Evolutionary conservation across 768 basidiomycete genomes (phyloP).

Genomic region (Amanita pallidorosea): DNA sequence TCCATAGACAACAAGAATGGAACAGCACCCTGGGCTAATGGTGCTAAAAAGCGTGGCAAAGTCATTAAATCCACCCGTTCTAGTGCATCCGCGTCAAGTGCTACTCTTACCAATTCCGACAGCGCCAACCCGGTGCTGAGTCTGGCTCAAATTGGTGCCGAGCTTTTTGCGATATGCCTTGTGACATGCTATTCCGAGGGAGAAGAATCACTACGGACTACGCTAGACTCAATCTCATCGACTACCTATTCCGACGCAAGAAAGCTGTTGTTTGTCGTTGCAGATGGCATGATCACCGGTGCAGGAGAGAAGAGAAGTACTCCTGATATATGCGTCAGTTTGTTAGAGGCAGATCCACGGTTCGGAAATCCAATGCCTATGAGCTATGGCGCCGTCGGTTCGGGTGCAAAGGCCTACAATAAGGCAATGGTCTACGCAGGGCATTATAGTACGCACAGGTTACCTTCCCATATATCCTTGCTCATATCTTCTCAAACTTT

Average conservation of each 20-base stretch:
- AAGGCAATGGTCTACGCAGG: conserved; percentile 98
- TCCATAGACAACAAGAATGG: conserved; percentile 87
- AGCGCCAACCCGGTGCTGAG: conserved; percentile 59
- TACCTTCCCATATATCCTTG: neutral
- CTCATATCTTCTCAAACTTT: conserved; percentile 5
- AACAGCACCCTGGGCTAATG: conserved; percentile 86
- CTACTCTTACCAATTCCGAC: conserved; percentile 44
- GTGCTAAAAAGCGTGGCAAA: conserved; percentile 42
- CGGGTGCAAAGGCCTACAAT: conserved; percentile 83
- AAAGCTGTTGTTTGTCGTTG: conserved; percentile 89
- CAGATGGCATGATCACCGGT: conserved; percentile 98
- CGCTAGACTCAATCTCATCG: conserved; percentile 84
- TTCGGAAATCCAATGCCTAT: conserved; percentile 96
- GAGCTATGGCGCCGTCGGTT: conserved; percentile 86
- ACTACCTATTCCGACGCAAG: conserved; percentile 89
- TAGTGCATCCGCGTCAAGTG: conserved; percentile 38
- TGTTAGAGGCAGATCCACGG: conserved; percentile 87
- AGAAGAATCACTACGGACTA: conserved; percentile 82
- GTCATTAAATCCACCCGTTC: conserved; percentile 35
- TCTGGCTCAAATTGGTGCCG: conserved; percentile 84
- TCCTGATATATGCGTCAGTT: conserved; percentile 88
- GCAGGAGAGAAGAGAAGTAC: conserved; percentile 93
- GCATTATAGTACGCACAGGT: conserved; percentile 74
- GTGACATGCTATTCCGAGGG: conserved; percentile 99
- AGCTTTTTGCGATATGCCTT: conserved; percentile 90